These are phyloP conservation scores for Pezicula neosporulosa DNA, from an alignment of 2,329 filamentous ascomycete genomes.

Conservation along the genomic window DNA sequence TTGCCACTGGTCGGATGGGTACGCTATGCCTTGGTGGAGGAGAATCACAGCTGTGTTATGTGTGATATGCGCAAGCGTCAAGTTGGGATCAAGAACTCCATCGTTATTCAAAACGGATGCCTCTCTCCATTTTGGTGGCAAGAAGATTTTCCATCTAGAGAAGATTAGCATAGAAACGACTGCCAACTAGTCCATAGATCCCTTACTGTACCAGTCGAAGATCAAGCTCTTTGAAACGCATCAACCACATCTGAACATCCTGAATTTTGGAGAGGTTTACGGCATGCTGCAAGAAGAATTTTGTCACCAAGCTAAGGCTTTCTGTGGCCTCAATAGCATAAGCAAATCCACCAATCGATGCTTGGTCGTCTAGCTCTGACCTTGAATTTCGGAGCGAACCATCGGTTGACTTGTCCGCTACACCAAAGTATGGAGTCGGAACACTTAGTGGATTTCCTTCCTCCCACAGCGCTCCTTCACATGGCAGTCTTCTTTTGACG, in stretches of 20 bases:
- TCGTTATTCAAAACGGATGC: conserved; percentile 33
- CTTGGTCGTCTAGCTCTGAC: conserved; percentile 22
- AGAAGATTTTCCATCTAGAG: conserved; percentile 26
- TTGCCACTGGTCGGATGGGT: conserved; percentile 28
- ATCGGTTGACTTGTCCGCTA: conserved; percentile 28
- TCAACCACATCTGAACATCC: conserved; percentile 31
- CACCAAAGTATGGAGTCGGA: conserved; percentile 36
- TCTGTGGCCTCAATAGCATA: conserved; percentile 31
- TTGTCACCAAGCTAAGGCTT: conserved; percentile 29
- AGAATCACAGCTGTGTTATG: conserved; percentile 26
- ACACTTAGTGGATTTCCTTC: conserved; percentile 19
- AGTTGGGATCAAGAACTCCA: conserved; percentile 26
- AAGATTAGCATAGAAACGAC: not conserved
- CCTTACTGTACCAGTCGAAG: conserved; percentile 24
- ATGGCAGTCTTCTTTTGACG: conserved; percentile 30
- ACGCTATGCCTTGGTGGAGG: conserved; percentile 26
- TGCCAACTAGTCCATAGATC: too few species aligned
- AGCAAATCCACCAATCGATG: conserved; percentile 29
- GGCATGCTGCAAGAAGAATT: conserved; percentile 31
- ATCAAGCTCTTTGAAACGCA: conserved; percentile 28
- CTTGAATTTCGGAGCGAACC: conserved; percentile 14
- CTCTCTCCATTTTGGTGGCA: conserved; percentile 27
- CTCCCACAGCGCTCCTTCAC: conserved; percentile 31
- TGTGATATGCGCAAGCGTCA: conserved; percentile 26
- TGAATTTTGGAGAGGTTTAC: conserved; percentile 24